Conservation (phyloP, 441 rosid genomes). For the Erodium texanum region DNA sequence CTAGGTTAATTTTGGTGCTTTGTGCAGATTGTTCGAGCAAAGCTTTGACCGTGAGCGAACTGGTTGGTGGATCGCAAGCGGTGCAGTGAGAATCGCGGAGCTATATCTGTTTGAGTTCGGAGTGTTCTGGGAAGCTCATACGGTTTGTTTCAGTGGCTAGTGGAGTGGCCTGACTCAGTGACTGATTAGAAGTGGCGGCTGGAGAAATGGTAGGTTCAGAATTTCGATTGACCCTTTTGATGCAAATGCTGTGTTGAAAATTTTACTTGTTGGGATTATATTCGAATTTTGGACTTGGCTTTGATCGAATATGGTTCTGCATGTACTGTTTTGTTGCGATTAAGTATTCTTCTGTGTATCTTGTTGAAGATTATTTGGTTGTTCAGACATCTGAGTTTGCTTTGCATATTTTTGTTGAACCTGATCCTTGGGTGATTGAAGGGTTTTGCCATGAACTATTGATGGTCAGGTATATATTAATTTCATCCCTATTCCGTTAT, state of each 20-base stretch:
- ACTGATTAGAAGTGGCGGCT: conserved; percentile 1
- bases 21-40: conserved; percentile 8
- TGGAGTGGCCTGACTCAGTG: conserved; percentile 1
- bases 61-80: neutral
- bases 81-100: too few species aligned
- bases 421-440: neutral
- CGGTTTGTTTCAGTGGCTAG: neutral
- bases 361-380: neutral
- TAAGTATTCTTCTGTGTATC: neutral
- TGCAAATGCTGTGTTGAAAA: conserved; percentile 11
- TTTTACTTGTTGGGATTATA: neutral
- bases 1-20: conserved; percentile 7
- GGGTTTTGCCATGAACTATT: neutral
- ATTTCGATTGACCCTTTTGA: conserved; percentile 10
- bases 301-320: neutral
- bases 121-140: neutral
- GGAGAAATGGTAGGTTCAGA: conserved; percentile 14
- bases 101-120: too few species aligned
- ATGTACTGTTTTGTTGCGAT: neutral
- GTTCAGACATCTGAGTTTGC: neutral
- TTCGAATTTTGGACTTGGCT: neutral
- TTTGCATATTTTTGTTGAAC: neutral
- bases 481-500: neutral
- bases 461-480: neutral
- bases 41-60: conserved; percentile 2